Evolutionary conservation across 1,139 yeast species (phyloP), one percentile per base, ranked within the genome.

Genomic region (Williopsis jadinii): DNA sequence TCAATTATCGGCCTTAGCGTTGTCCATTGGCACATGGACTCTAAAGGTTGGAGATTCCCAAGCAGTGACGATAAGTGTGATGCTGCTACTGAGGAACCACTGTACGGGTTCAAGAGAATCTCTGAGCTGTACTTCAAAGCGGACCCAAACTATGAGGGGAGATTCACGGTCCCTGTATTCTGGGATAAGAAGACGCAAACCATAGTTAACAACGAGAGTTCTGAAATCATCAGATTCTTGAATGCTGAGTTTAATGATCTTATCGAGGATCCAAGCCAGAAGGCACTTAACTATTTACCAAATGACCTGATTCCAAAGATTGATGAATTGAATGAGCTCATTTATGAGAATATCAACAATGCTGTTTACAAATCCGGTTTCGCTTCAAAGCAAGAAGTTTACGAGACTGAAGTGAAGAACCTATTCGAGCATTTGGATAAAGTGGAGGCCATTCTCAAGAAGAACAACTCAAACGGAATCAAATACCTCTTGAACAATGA

Each of bases 321-420:
- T 55, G 95, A 90, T 54, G 87, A 77, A 42, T 58, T 86, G 52
- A 88, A 90, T 58, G 73, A 68, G n/a, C 84, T 95, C 94, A 74
- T 85, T 38, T 90, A 90, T 61, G 83, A 84, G 56, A 76, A 73
- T 54, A 83, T 92, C 62, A 90, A 88, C 70, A 88, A 87, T 60
- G 97, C 97, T 33, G 97, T 92, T 30, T 92, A 92, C 71, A 92
- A 88, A 67, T 53, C 95, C 3, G 97, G 97, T 0, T 92, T 90
- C 63, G 88, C 97, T 8, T 79, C 90, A 15, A 73, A 73, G 43
- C 95, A 87, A 59, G 88, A 81, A 46, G 87, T 84, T 24, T 92
- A 92, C 59, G 94, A 84, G 50, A 66, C 66, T 46, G 85, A 84
- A 53, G 90, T 84, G 8, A 62, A 60, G 34, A 74, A 71, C 38